These are phyloP conservation scores for Paramyrothecium sp. DNA, from an alignment of 2,329 filamentous ascomycete genomes.

Conservation along the genomic window DNA sequence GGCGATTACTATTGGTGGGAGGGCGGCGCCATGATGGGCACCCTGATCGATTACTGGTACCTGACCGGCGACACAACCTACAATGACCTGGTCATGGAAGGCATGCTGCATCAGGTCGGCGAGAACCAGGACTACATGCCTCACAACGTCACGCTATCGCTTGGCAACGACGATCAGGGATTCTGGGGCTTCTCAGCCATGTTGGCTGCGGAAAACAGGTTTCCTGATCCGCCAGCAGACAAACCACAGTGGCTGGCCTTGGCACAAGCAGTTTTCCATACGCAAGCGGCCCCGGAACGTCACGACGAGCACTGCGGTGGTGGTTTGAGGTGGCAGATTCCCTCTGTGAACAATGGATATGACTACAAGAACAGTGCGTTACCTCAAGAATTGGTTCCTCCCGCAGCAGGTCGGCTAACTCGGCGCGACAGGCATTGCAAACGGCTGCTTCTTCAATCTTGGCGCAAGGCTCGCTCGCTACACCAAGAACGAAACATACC, in stretches of 20 bases:
- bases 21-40: conserved; percentile 60
- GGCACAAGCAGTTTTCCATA: conserved; percentile 64
- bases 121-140: conserved; percentile 56
- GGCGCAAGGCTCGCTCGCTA: conserved; percentile 71
- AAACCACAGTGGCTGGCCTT: conserved; percentile 55
- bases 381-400: neutral
- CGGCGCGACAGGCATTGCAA: conserved; percentile 45
- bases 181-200: conserved; percentile 68
- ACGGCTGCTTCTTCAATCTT: conserved; percentile 63
- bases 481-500: conserved; percentile 64
- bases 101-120: conserved; percentile 52
- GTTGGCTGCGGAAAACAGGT: conserved; percentile 55
- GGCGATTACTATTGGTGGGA: conserved; percentile 67
- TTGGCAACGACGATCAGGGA: conserved; percentile 65
- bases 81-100: conserved; percentile 51
- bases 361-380: conserved; percentile 65
- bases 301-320: conserved; percentile 54
- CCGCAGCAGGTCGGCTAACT: neutral
- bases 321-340: conserved; percentile 77
- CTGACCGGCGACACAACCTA: conserved; percentile 59
- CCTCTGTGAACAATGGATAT: conserved; percentile 70
- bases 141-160: conserved; percentile 45
- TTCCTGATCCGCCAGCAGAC: conserved; percentile 50
- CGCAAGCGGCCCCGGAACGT: conserved; percentile 52
- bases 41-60: conserved; percentile 64